phyloP scores from a whole-genome alignment of 305 asterid species.

The Plantago rigida region DNA sequence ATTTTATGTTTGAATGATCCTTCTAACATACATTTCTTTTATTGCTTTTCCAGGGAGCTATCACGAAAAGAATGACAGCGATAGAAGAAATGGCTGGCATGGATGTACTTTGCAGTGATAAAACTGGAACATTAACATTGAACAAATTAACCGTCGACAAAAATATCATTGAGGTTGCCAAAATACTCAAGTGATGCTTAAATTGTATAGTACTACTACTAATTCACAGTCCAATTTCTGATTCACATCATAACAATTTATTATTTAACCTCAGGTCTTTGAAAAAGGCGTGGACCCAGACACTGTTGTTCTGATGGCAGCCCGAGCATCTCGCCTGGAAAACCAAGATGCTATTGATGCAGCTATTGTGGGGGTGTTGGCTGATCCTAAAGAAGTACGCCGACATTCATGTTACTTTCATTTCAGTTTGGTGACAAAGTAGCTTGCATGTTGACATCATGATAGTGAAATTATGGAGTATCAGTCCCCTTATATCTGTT shows the following conservation, averaged over 20 bases:
- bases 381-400: conserved; percentile 70
- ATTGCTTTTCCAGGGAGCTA: conserved; percentile 53
- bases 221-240: conserved; percentile 9
- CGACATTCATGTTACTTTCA: background rate
- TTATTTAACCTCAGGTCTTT: conserved; percentile 36
- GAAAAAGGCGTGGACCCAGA: conserved; percentile 55
- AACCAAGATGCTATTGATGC: conserved; percentile 85
- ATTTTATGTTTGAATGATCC: conserved; percentile 16
- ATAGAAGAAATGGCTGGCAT: conserved; percentile 91
- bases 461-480: background rate
- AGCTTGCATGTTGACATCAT: background rate
- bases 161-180: conserved; percentile 52
- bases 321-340: conserved; percentile 69
- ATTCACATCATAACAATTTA: conserved; percentile 15
- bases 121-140: conserved; percentile 75
- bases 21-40: conserved; percentile 5
- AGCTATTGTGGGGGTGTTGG: conserved; percentile 68
- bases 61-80: conserved; percentile 78
- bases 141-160: conserved; percentile 69
- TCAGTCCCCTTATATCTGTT: conserved; percentile 10
- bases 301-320: conserved; percentile 70
- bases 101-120: conserved; percentile 90
- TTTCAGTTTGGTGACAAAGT: background rate
- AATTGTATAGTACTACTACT: background rate
- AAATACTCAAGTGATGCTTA: background rate